Conservation (phyloP, 1,284 basidiomycete genomes). For the Pseudozyma pruni region DNA sequence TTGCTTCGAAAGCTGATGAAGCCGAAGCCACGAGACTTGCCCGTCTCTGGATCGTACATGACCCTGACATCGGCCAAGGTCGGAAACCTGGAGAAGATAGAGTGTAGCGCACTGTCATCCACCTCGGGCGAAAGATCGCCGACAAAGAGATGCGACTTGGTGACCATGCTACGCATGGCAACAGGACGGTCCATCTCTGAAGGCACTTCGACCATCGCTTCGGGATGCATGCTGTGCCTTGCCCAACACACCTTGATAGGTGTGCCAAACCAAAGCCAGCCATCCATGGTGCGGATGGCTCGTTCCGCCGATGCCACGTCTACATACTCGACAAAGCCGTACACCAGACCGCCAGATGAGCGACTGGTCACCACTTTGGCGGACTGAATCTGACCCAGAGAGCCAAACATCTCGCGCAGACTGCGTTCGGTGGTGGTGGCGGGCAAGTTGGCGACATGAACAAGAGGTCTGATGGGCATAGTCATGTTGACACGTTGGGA, state of each 20-base stretch:
- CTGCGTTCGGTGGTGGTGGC: slow-evolving; percentile 79
- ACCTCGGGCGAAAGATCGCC: slow-evolving; percentile 98
- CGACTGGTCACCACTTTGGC: slow-evolving; percentile 91
- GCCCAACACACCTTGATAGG: slow-evolving; percentile 68
- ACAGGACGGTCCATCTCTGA: background rate
- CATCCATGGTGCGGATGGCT: slow-evolving; percentile 93
- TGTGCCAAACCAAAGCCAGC: slow-evolving; percentile 96
- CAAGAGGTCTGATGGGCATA: slow-evolving; percentile 21
- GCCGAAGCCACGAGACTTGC: slow-evolving; percentile 93
- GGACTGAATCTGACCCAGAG: slow-evolving; percentile 91
- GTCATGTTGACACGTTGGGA: slow-evolving; percentile 14
- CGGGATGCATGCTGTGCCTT: slow-evolving; percentile 38
- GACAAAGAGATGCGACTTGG: slow-evolving; percentile 96
- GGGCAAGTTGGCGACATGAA: slow-evolving; percentile 74
- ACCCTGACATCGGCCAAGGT: slow-evolving; percentile 95
- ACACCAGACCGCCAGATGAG: slow-evolving; percentile 90
- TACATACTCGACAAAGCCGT: slow-evolving; percentile 92
- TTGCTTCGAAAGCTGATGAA: slow-evolving; percentile 95
- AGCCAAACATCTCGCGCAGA: slow-evolving; percentile 94
- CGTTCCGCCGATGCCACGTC: slow-evolving; percentile 98
- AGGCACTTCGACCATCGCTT: slow-evolving; percentile 9
- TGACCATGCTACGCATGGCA: slow-evolving; percentile 75
- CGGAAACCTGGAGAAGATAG: slow-evolving; percentile 94
- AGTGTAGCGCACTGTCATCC: slow-evolving; percentile 93
- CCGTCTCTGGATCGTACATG: slow-evolving; percentile 99